Evolutionary conservation across 2,329 filamentous ascomycete genomes (phyloP).

Genomic region (Aphanocladium album): DNA sequence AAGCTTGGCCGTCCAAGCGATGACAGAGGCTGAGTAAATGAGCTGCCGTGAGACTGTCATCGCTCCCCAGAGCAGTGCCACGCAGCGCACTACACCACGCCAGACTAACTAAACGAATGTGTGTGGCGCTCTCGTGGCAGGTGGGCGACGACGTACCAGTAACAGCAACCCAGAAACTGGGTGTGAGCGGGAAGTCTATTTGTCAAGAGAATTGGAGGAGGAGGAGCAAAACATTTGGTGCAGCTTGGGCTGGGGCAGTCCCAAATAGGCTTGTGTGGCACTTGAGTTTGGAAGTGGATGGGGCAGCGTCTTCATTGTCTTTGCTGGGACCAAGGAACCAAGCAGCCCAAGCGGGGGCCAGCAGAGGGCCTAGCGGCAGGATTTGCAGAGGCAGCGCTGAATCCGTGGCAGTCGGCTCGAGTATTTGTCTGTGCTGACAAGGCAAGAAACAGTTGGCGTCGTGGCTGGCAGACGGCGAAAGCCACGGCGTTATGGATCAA

Average conservation of each 20-base stretch:
- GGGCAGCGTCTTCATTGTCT: background rate
- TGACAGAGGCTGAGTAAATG: background rate
- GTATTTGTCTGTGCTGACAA: conserved; percentile 3
- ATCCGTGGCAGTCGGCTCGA: too few species aligned
- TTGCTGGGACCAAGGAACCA: background rate
- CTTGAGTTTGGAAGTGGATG: background rate
- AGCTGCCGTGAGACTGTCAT: background rate
- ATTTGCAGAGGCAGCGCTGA: background rate
- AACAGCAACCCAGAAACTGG: background rate
- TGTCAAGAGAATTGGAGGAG: background rate
- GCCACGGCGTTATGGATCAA: background rate
- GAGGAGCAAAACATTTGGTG: background rate
- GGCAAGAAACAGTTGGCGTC: background rate
- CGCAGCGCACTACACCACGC: too few species aligned
- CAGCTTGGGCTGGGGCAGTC: background rate
- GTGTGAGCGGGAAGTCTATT: background rate
- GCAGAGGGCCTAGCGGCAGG: background rate
- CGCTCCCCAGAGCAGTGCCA: too few species aligned
- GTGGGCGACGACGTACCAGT: background rate
- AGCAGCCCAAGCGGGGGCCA: background rate
- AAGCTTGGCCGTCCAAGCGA: background rate
- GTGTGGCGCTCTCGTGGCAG: background rate
- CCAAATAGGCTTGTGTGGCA: background rate
- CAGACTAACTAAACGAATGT: too few species aligned
- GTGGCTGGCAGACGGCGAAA: background rate